Percentiles rank a stretch among this genome's conserved stretches.
These are phyloP conservation scores for Tylopilus felleus DNA, from an alignment of 768 basidiomycete species.

Conservation along the genomic window DNA sequence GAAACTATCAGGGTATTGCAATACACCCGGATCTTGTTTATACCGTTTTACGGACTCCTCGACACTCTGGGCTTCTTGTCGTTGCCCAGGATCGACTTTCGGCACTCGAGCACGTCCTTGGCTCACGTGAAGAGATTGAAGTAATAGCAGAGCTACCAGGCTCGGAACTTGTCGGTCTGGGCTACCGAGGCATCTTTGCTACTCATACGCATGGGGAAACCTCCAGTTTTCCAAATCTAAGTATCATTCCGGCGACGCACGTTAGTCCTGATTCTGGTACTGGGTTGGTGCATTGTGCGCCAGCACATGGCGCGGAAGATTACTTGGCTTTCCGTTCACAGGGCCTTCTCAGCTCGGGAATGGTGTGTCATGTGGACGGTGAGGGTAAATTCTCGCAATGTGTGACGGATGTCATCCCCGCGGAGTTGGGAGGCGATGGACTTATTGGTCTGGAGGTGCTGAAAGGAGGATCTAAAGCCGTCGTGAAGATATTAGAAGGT, in stretches of 20 bases:
- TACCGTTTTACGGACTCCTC: conserved; percentile 40
- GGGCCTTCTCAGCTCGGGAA: conserved; percentile 45
- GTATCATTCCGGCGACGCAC: conserved; percentile 65
- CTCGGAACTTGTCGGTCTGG: conserved; percentile 53
- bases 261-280: conserved; percentile 90
- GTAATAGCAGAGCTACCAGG: conserved; percentile 23
- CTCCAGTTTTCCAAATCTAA: conserved; percentile 18
- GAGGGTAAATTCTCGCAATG: conserved; percentile 66
- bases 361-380: conserved; percentile 80
- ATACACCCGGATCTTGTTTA: conserved; percentile 75
- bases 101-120: conserved; percentile 26
- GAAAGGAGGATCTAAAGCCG: conserved; percentile 60
- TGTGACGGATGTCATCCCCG: conserved; percentile 50
- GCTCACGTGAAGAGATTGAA: conserved; percentile 20
- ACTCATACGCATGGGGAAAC: conserved; percentile 12
- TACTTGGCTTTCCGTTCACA: conserved; percentile 70
- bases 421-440: conserved; percentile 37
- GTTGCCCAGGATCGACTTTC: conserved; percentile 52
- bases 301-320: conserved; percentile 92
- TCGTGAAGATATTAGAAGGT: conserved; percentile 60
- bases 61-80: conserved; percentile 36
- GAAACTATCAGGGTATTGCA: conserved; percentile 72
- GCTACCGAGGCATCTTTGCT: conserved; percentile 63
- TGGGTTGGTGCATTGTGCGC: conserved; percentile 93
- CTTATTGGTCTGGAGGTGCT: conserved; percentile 74